A percentile compares a stretch with the other conserved stretches of the same genome.
These are phyloP conservation scores for Zoysia matrella DNA, from an alignment of 202 grass and related monocot genomes.

Conservation along the genomic window DNA sequence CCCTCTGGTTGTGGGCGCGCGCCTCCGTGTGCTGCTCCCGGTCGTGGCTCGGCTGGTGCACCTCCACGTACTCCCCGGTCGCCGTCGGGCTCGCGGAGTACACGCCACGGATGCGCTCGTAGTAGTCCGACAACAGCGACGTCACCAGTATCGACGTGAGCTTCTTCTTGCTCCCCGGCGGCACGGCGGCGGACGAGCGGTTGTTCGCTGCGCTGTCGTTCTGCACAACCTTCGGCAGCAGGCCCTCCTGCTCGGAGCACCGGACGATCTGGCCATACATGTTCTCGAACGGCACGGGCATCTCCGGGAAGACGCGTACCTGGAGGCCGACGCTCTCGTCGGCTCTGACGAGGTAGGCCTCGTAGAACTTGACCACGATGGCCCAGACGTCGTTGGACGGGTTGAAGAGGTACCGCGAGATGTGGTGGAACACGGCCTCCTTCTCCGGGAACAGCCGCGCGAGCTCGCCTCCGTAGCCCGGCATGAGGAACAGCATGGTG, in stretches of 20 bases:
- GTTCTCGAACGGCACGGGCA: constrained; percentile 56
- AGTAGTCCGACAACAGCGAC: constrained; percentile 61
- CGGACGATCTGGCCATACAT: constrained; percentile 58
- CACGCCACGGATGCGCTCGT: constrained; percentile 60
- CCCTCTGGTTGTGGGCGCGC: constrained; percentile 62
- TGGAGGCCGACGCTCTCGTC: constrained; percentile 73
- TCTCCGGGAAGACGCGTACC: constrained; percentile 58
- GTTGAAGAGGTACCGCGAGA: constrained; percentile 74
- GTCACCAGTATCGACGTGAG: constrained; percentile 64
- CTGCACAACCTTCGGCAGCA: constrained; percentile 45
- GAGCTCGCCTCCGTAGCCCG: constrained; percentile 58
- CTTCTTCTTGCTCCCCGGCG: constrained; percentile 5
- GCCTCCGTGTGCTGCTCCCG: constrained; percentile 61
- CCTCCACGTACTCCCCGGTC: constrained; percentile 51
- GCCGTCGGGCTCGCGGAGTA: constrained; percentile 56
- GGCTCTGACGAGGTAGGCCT: constrained; percentile 54
- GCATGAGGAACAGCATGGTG: constrained; percentile 61
- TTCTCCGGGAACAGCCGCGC: constrained; percentile 65
- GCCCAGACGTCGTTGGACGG: constrained; percentile 74
- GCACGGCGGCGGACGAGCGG: not conserved
- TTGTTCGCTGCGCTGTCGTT: not conserved
- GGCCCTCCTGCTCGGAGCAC: constrained; percentile 51
- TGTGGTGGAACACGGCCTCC: constrained; percentile 68
- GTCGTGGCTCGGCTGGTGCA: constrained; percentile 83
- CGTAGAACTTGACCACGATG: constrained; percentile 48